Evolutionary conservation across 495 filamentous ascomycete species (phyloP).

Genomic region (Aspergillus panamensis): DNA sequence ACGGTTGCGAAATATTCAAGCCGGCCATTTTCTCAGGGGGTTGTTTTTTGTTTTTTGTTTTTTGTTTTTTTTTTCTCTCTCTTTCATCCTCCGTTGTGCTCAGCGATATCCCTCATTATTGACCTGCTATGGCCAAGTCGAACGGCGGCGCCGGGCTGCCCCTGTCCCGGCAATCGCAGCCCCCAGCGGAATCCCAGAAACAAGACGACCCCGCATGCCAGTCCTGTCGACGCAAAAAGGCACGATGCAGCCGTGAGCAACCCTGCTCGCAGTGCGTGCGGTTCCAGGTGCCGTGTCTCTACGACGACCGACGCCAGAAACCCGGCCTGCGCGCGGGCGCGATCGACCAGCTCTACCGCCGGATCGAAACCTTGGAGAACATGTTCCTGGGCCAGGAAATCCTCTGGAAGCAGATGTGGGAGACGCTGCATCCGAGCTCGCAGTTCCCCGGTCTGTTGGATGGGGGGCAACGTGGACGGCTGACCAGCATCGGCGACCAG

Average conservation of each 20-base stretch:
- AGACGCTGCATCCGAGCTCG: background rate
- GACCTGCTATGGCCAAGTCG: too few relatives aligned
- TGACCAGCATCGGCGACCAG: background rate
- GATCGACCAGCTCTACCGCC: constrained; percentile 37
- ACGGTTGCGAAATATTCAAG: too few relatives aligned
- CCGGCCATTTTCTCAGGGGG: too few relatives aligned
- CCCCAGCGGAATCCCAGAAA: constrained; percentile 12
- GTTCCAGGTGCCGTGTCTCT: constrained; percentile 32
- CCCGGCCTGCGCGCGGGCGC: constrained; percentile 40
- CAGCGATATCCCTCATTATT: too few relatives aligned
- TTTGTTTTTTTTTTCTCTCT: too few relatives aligned
- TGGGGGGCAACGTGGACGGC: background rate
- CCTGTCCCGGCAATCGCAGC: too few relatives aligned
- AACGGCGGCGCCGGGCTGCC: too few relatives aligned
- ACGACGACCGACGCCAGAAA: constrained; percentile 34
- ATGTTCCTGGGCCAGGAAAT: constrained; percentile 34
- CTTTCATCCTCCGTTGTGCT: too few relatives aligned
- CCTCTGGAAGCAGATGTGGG: constrained; percentile 27
- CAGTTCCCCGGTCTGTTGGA: background rate
- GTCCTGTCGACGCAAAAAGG: constrained; percentile 41
- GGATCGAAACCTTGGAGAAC: constrained; percentile 32
- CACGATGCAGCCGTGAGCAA: constrained; percentile 37
- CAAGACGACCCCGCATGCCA: constrained; percentile 32
- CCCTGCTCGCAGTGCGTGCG: constrained; percentile 38
- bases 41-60: too few relatives aligned